Base-by-base conservation (phyloP, 495 filamentous ascomycete genomes). In the Podospora comata region DNA sequence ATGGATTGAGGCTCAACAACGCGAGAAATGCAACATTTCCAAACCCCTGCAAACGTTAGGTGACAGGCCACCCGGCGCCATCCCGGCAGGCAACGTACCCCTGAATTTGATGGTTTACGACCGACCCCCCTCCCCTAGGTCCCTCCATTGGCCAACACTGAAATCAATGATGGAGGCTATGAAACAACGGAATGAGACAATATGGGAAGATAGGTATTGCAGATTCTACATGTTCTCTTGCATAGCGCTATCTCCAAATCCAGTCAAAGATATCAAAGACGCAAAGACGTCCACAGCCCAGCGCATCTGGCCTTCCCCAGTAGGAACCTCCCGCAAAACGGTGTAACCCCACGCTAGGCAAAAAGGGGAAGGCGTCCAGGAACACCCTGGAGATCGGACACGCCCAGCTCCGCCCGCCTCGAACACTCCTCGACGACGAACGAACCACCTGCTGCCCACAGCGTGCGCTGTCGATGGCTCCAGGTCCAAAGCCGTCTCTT, bases 311-410 rank as follows among this genome's bases (percentile, higher is more conserved):
- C 61, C 61, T 63, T 63, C 61, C 61, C 18, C 61, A 63, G 61
- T 63, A 32, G 30, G 61, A 63, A 63, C 27, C 28, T 28, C 30
- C 28, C 34, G 30, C 18, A 63, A 63, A 32, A 28, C 30, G n/a
- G 61, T 63, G 61, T 63, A 26, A 27, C 48, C 60, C 66, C 64
- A 57, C 64, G 64, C 64, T 67, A 70, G 34, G 48, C 65, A 39
- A 27, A 67, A 68, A 71, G 20, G 19, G 65, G 58, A n/a, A 65
- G 28, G 23, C 32, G 60, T 55, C 62, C 32, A 26, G 32, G 61
- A 19, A 19, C n/a, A 20, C 55, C 23, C 55, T 58, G 55, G n/a
- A n/a, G 13, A 20, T 58, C 55, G n/a, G 23, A 19, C 57, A 56
- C 62, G 62, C 27, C 13, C 26, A 62, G 65, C 68, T 70, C 68